phyloP scores from a whole-genome alignment of 2,329 filamentous ascomycete species.

The Ceratocystis cacaofunesta region DNA sequence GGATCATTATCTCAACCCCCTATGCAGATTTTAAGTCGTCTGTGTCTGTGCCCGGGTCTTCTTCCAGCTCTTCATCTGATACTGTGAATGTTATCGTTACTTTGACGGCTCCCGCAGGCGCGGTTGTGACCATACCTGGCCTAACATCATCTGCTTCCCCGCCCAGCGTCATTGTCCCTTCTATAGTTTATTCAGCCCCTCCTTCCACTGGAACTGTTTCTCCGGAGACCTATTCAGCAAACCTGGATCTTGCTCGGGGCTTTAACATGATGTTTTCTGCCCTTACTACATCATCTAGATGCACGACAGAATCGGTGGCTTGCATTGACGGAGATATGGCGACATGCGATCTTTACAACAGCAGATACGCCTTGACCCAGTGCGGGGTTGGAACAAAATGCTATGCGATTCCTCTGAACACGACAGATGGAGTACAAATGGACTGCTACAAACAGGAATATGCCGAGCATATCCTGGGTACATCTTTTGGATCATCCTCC shows the following conservation, averaged over 20 bases:
- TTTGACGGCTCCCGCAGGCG: background rate
- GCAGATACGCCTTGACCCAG: constrained; percentile 29
- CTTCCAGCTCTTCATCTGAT: background rate
- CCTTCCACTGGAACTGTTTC: constrained; percentile 29
- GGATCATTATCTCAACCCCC: background rate
- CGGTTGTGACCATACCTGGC: constrained; percentile 3
- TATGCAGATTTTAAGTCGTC: background rate
- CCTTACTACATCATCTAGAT: constrained; percentile 33
- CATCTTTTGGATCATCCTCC: background rate
- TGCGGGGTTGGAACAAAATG: constrained; percentile 30
- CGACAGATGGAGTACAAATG: constrained; percentile 32
- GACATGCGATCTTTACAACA: constrained; percentile 28
- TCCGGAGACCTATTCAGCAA: constrained; percentile 29
- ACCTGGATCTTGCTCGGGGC: constrained; percentile 30
- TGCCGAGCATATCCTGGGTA: constrained; percentile 31
- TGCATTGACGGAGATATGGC: constrained; percentile 38
- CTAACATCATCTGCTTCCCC: background rate
- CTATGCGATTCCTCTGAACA: constrained; percentile 40
- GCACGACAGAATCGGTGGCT: constrained; percentile 32
- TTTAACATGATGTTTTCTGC: constrained; percentile 35
- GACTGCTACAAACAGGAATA: constrained; percentile 30
- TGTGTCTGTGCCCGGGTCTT: background rate
- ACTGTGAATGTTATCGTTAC: background rate
- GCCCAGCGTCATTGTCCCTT: constrained; percentile 19
- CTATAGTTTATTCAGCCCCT: constrained; percentile 20